Base-by-base conservation (phyloP, 768 basidiomycete species). In the Sistotremastrum niveocremeum region DNA sequence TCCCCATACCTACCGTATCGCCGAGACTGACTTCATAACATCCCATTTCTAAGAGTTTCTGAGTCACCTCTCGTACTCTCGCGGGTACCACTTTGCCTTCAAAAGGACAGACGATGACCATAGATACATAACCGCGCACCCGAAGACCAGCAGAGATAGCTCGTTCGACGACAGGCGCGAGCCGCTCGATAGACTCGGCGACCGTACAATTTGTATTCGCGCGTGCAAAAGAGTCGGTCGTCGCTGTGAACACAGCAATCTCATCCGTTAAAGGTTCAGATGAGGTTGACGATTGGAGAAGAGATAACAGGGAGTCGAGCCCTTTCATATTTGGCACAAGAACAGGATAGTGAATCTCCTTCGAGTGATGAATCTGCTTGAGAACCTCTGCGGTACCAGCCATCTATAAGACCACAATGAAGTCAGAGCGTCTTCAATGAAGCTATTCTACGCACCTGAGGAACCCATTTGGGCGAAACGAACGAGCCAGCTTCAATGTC, bases 11-110 rank as follows among this genome's bases (percentile, higher is more conserved):
- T 2, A 87, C 84, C 2, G 93, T 98, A 59, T 98, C 94, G 0
- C 89, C 90, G 20, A 97, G 64, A 54, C 85, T 85, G 42, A 93
- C 77, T 60, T 98, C 86, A 59, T 94, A 94, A 58, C 89, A 94
- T 0, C 93, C 93, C 85, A 95, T 91, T 49, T 87, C 79, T 4
- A 78, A 49, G 34, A 98, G 60, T 51, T 74, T 78, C 51, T 73
- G 73, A 0, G 86, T 67, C 28, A 94, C 76, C 36, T 81, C 76
- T 43, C 76, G 69, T 6, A 90, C 88, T 11, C 62, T 62, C 40
- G 62, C 60, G 10, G 75, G 75, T 51, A 81, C 79, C 20, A 85
- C 80, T 12, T 66, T 64, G 2, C 93, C 93, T n/a, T 82, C 74
- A 60, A 82, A 95, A 4, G 94, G 93, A 54, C 90, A 94, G 7